Evolutionary conservation across 345 rosid genomes (phyloP).

Genomic region (Eutrema yunnanense): DNA sequence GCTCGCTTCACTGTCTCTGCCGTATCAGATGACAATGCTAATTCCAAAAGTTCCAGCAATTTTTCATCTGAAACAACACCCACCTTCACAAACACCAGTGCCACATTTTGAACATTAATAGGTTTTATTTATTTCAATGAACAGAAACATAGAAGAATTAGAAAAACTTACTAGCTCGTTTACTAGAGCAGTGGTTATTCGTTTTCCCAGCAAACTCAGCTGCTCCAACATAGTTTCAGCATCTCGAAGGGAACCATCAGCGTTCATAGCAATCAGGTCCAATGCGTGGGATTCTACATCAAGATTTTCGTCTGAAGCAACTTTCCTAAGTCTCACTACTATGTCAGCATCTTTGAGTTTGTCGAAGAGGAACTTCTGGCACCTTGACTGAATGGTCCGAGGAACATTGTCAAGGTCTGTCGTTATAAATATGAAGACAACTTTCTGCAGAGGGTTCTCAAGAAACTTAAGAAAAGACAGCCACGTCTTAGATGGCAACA

Average conservation of each 20-base stretch:
- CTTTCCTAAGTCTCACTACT: conserved; percentile 54
- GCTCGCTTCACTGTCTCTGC: conserved; percentile 92
- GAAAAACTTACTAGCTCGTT: conserved; percentile 88
- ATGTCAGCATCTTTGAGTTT: conserved; percentile 88
- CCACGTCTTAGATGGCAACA: conserved; percentile 88
- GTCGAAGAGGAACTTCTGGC: conserved; percentile 88
- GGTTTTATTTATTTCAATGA: background rate
- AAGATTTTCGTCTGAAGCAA: conserved; percentile 67
- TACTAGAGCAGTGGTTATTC: conserved; percentile 72
- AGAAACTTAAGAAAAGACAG: conserved; percentile 80
- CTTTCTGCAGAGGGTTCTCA: conserved; percentile 68
- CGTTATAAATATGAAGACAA: conserved; percentile 80
- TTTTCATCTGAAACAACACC: conserved; percentile 97
- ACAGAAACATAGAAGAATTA: background rate
- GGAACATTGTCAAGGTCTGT: conserved; percentile 94
- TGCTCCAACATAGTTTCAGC: conserved; percentile 98
- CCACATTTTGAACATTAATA: background rate
- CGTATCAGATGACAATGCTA: conserved; percentile 95
- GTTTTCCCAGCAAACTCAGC: conserved; percentile 88
- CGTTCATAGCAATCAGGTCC: conserved; percentile 84
- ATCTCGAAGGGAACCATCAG: conserved; percentile 97
- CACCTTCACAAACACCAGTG: conserved; percentile 42
- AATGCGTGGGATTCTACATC: conserved; percentile 87
- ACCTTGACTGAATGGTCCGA: conserved; percentile 86
- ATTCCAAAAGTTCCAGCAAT: conserved; percentile 80